Evolutionary conservation across 371 early-diverging fungal species (phyloP).

Genomic region (Dinochytrium kinnereticum): DNA sequence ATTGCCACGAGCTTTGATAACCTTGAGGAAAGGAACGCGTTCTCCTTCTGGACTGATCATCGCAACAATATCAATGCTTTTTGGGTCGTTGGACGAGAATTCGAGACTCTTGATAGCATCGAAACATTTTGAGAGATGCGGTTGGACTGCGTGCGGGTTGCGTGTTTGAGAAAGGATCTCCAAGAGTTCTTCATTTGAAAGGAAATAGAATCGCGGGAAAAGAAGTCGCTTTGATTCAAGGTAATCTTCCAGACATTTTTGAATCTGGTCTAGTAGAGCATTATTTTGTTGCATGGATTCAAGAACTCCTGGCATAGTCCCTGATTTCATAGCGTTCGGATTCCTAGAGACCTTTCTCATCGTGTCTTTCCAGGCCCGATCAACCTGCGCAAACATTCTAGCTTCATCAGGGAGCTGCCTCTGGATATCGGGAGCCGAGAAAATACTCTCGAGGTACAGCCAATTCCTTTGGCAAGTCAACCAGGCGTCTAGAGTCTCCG

Average conservation of each 20-base stretch:
- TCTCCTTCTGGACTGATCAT: conserved; percentile 65
- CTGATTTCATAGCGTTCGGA: conserved; percentile 62
- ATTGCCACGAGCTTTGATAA: conserved; percentile 63
- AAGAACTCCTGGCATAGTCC: conserved; percentile 58
- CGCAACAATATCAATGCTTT: conserved; percentile 59
- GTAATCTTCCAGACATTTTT: conserved; percentile 65
- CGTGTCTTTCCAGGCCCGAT: conserved; percentile 60
- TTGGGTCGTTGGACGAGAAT: conserved; percentile 56
- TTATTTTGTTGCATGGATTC: conserved; percentile 64
- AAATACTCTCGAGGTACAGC: conserved; percentile 63
- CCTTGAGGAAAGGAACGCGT: conserved; percentile 55
- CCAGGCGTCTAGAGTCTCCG: conserved; percentile 64
- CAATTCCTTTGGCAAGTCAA: conserved; percentile 61
- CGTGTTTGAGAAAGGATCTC: conserved; percentile 62
- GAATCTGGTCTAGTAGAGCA: conserved; percentile 59
- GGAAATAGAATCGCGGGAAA: conserved; percentile 65
- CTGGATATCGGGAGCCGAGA: conserved; percentile 65
- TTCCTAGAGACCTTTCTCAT: conserved; percentile 59
- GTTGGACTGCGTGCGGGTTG: conserved; percentile 65
- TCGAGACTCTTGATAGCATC: conserved; percentile 63
- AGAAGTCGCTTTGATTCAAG: conserved; percentile 61
- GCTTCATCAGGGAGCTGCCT: conserved; percentile 65
- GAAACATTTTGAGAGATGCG: conserved; percentile 63
- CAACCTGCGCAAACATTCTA: conserved; percentile 63
- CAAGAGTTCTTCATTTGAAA: conserved; percentile 65